Base-by-base conservation (phyloP, 495 filamentous ascomycete genomes). In the Bryoglossum gracile region DNA sequence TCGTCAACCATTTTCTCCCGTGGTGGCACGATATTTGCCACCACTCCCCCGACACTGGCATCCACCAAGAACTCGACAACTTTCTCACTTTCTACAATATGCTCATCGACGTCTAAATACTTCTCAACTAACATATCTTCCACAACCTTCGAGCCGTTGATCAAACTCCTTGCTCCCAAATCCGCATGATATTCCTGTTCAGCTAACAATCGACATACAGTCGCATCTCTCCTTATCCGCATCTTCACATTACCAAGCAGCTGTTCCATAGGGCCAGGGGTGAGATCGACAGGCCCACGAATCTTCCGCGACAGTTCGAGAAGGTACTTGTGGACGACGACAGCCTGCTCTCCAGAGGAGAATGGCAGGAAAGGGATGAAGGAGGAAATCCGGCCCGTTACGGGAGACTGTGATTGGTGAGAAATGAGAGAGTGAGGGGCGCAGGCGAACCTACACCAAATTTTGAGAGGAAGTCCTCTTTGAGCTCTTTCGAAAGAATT, bases 331-430 rank as follows among this genome's bases (percentile, higher is more conserved):
- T 75, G 68, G 5, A 60, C 68, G 9, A 72, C 50, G 1, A 75
- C 55, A 6, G 62, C 62, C 41, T 67, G 64, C 54, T 76, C 72
- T 0, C 44, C 54, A 3, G 52, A 43, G 1, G 65, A 62, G 49
- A 75, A 75, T 4, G 71, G 64, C 3, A 75, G 55, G 51, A 75
- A 75, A 13, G 72, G 72, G 10, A 75, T 46, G n/a, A 75, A 60
- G 5, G 56, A 53, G 1, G 62, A 64, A 6, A 75, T 66, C n/a
- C 72, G 58, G 11, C 69, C 65, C 1, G 65, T 53, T 13, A 74
- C 37, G 1, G 62, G 64, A 38, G 62, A 49, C 63, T 70, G 28
- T 3, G n/a, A 37, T 18, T n/a, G n/a, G n/a, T n/a, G n/a, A n/a
- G n/a, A n/a, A n/a, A n/a, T n/a, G n/a, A n/a, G n/a, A n/a, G n/a